Base-by-base conservation (phyloP, 228 moss, liverwort and hornwort genomes). In the Sphagnum fallax region DNA sequence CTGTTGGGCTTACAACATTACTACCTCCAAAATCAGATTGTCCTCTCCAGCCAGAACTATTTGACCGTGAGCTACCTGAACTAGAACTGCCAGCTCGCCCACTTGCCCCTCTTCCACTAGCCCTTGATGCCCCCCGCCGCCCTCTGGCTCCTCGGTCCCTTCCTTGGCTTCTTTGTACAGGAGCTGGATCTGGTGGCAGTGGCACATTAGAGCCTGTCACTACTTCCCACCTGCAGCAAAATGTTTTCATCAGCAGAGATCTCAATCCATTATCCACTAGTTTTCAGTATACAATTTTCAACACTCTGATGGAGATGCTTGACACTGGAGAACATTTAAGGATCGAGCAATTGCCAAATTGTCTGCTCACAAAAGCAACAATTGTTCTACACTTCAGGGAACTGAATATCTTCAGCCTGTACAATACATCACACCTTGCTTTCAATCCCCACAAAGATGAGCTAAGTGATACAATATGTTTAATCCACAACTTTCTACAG, bases 211-310 rank as follows among this genome's bases (percentile, higher is more conserved):
- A 83, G 52, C 75, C 82, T 67, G 82, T 75, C 60, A 83, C 71
- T 68, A 92, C 95, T 74, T 88, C 95, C 95, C 95, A 95, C 77
- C 94, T 94, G 75, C 57, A 11, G 15, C 3, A 11, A 10, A 10
- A 65, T 59, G 55, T 50, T 10, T 16, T 10, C 52, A 12, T 59
- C 63, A 64, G 59, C 15, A 11, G 59, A 1, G 15, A 11, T 11
- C 11, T 11, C 12, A 1, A 15, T 60, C 15, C 15, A 11, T 11
- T 11, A 11, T 15, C 11, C 11, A 60, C 15, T 15, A 2, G 59
- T 11, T 60, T 11, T 11, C 59, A 60, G 11, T 60, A 60, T 15
- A 60, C 59, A 15, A 4, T 11, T 64, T n/a, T 64, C 16, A 8
- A 16, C 63, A 16, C 9, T 8, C 10, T 16, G 8, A 64, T 64